Percentiles rank a stretch among this genome's conserved stretches.
phyloP scores from a whole-genome alignment of 2,329 filamentous ascomycete genomes.

The Pseudogymnoascus sp. region DNA sequence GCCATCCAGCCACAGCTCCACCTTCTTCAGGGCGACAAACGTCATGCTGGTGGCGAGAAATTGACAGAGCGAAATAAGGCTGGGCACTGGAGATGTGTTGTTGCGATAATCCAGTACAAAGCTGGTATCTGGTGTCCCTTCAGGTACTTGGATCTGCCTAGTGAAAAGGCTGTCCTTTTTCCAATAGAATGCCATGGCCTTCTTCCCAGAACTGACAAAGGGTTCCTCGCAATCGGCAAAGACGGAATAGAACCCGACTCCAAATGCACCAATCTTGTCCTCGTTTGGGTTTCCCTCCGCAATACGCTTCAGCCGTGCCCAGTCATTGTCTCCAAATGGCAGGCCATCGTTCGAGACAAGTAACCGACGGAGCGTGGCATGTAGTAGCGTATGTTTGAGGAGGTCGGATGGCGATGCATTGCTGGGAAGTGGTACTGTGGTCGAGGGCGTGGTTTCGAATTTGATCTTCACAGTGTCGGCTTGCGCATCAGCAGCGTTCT shows the following conservation, averaged over 20 bases:
- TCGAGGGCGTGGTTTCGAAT: slow-evolving; percentile 84
- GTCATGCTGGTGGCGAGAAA: slow-evolving; percentile 93
- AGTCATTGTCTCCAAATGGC: slow-evolving; percentile 82
- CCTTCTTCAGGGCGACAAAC: slow-evolving; percentile 79
- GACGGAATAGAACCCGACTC: slow-evolving; percentile 96
- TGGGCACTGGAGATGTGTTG: slow-evolving; percentile 75
- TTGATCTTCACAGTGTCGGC: slow-evolving; percentile 83
- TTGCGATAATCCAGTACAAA: slow-evolving; percentile 95
- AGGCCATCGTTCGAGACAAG: slow-evolving; percentile 89
- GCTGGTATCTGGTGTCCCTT: slow-evolving; percentile 64
- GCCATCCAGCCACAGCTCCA: slow-evolving; percentile 87
- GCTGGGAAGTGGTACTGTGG: slow-evolving; percentile 57
- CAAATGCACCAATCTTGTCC: slow-evolving; percentile 97
- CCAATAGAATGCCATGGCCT: slow-evolving; percentile 99
- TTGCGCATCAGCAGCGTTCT: slow-evolving; percentile 96
- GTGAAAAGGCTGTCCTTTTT: slow-evolving; percentile 97
- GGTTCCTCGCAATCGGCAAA: slow-evolving; percentile 98
- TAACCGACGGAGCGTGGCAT: slow-evolving; percentile 82
- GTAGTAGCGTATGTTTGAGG: slow-evolving; percentile 72
- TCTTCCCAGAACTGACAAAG: slow-evolving; percentile 84
- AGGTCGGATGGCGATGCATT: slow-evolving; percentile 61
- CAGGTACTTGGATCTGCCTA: slow-evolving; percentile 67
- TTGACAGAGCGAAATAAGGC: slow-evolving; percentile 77
- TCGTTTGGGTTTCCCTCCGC: slow-evolving; percentile 99
- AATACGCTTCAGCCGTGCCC: slow-evolving; percentile 87